phyloP scores from a whole-genome alignment of 331 rosid genomes.

The Ulmus americana region DNA sequence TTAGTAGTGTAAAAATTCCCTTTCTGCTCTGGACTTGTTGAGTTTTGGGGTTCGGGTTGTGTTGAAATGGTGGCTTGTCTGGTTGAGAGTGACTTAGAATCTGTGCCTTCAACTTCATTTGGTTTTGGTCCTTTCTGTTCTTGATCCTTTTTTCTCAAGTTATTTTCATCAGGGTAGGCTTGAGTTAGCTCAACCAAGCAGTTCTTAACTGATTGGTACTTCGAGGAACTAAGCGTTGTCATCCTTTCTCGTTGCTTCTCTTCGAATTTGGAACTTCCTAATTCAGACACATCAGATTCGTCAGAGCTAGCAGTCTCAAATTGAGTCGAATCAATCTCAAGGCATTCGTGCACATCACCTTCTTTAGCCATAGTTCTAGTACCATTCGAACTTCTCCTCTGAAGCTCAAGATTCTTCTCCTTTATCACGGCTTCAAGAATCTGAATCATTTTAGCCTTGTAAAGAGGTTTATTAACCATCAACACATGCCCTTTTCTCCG shows the following conservation, averaged over 20 bases:
- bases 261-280: constrained; percentile 35
- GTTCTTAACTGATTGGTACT: constrained; percentile 31
- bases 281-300: constrained; percentile 64
- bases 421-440: constrained; percentile 68
- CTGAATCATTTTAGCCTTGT: constrained; percentile 78
- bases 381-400: constrained; percentile 37
- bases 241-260: constrained; percentile 38
- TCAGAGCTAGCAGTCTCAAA: constrained; percentile 72
- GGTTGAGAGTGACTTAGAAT: constrained; percentile 12
- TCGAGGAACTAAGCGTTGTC: constrained; percentile 30
- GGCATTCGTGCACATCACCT: constrained; percentile 62
- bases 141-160: constrained; percentile 37
- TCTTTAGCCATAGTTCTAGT: constrained; percentile 40
- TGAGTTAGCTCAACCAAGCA: constrained; percentile 49
- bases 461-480: constrained; percentile 78
- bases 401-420: constrained; percentile 56
- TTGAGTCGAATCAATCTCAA: constrained; percentile 80
- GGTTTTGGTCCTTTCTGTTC: constrained; percentile 25
- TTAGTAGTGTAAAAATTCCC: constrained; percentile 34
- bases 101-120: constrained; percentile 18
- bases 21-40: constrained; percentile 29
- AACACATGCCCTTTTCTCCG: constrained; percentile 63
- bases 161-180: constrained; percentile 32
- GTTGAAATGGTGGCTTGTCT: constrained; percentile 25
- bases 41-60: constrained; percentile 30